Evolutionary conservation across 257 asterid genomes (phyloP).

Genomic region (Datura wrightii): DNA sequence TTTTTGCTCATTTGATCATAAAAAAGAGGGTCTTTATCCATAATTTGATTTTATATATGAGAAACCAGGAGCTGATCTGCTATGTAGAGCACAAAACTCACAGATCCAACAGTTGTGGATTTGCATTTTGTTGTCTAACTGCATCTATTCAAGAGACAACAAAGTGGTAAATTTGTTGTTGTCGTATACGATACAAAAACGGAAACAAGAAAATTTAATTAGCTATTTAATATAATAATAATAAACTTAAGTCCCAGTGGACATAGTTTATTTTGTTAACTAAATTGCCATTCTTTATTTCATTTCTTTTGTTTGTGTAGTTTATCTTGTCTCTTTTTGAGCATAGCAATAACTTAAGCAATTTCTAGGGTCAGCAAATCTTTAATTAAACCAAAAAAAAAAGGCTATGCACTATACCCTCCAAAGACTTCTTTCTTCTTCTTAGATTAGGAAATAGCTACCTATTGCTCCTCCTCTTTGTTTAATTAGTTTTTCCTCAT

Average conservation of each 20-base stretch:
- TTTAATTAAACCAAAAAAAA: conserved; percentile 36
- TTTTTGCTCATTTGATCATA: too few relatives aligned
- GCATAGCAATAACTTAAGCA: conserved; percentile 44
- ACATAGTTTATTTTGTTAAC: not conserved
- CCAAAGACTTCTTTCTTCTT: not conserved
- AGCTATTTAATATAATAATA: not conserved
- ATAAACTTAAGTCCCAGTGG: not conserved
- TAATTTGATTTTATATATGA: not conserved
- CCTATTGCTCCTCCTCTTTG: not conserved
- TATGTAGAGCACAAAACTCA: not conserved
- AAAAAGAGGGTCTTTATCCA: too few relatives aligned
- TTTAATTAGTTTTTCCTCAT: not conserved
- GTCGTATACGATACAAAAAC: not conserved
- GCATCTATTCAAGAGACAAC: conserved; percentile 22
- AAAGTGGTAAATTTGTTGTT: not conserved
- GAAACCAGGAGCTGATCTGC: not conserved
- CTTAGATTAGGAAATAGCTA: conserved; percentile 14
- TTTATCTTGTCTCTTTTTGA: conserved; percentile 34
- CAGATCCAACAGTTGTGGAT: conserved; percentile 18
- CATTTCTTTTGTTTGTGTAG: conserved; percentile 19
- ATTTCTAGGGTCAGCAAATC: conserved; percentile 43
- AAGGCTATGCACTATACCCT: not conserved
- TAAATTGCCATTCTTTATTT: not conserved
- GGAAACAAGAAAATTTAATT: not conserved
- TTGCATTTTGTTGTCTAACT: not conserved